A percentile compares a stretch with the other conserved stretches of the same genome.
Evolutionary conservation across 2,329 filamentous ascomycete genomes (phyloP).

Genomic region (Stagonosporopsis vannaccii): DNA sequence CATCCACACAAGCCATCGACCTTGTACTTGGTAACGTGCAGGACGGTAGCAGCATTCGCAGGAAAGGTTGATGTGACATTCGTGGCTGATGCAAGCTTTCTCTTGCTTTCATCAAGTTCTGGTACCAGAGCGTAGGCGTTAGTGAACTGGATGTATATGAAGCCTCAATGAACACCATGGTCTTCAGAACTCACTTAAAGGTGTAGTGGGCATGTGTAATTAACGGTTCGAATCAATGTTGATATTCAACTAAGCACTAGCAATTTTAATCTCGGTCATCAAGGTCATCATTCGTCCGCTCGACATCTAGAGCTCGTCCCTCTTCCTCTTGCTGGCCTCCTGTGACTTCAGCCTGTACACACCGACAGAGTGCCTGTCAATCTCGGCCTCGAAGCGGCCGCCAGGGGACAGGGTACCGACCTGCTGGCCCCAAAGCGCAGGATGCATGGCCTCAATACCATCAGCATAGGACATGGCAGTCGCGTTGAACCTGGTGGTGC

Average conservation of each 20-base stretch:
- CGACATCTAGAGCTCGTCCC: conserved; percentile 53
- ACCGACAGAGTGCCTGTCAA: conserved; percentile 60
- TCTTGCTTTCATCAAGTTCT: too few species aligned
- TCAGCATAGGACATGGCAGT: conserved; percentile 58
- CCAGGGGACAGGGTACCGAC: conserved; percentile 54
- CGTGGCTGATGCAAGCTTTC: too few species aligned
- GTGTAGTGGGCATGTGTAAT: too few species aligned
- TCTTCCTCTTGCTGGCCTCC: conserved; percentile 43
- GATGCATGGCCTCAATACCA: conserved; percentile 53
- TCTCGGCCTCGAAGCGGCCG: conserved; percentile 54
- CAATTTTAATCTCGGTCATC: neutral
- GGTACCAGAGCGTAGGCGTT: too few species aligned
- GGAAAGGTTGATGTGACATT: too few species aligned
- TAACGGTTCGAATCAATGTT: neutral
- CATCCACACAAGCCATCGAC: too few species aligned
- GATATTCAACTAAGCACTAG: neutral
- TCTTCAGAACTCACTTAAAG: too few species aligned
- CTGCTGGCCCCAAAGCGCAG: conserved; percentile 56
- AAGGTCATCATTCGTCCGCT: neutral
- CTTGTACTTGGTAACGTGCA: too few species aligned
- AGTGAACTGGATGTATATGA: too few species aligned
- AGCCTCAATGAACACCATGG: too few species aligned
- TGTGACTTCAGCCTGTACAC: conserved; percentile 56
- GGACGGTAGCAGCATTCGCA: too few species aligned
- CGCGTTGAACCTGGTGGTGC: conserved; percentile 57